Evolutionary conservation across 2,329 filamentous ascomycete species (phyloP).

Genomic region (Dactylellina cionopaga): DNA sequence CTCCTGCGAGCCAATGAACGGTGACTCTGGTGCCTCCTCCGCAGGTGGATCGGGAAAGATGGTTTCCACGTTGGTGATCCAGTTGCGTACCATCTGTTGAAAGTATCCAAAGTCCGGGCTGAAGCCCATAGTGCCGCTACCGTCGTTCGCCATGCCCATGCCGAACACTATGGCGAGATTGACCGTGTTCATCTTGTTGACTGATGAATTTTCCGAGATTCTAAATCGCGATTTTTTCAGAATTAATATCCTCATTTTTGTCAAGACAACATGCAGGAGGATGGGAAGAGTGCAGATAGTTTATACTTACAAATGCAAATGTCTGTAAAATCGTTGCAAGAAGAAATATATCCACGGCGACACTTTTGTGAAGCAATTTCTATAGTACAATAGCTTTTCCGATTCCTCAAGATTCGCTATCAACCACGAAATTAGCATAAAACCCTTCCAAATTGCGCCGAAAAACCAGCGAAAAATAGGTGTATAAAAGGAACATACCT

Average conservation of each 20-base stretch:
- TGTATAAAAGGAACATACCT: constrained; percentile 65
- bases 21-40: constrained; percentile 46
- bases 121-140: constrained; percentile 55
- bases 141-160: constrained; percentile 57
- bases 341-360: constrained; percentile 56
- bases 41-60: constrained; percentile 55
- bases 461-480: neutral
- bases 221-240: constrained; percentile 50
- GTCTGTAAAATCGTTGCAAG: constrained; percentile 56
- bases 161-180: constrained; percentile 58
- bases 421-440: constrained; percentile 47
- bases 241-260: no score
- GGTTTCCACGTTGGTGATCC: constrained; percentile 55
- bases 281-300: no score
- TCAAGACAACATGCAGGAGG: no score
- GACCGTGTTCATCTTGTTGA: constrained; percentile 58
- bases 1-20: constrained; percentile 34
- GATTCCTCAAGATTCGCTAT: constrained; percentile 42
- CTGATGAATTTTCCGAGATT: constrained; percentile 55
- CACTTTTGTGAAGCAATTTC: constrained; percentile 50
- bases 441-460: neutral
- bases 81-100: constrained; percentile 57
- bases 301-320: constrained; percentile 54
- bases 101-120: constrained; percentile 57
- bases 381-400: constrained; percentile 42